A percentile compares a stretch with the other conserved stretches of the same genome.
Conservation (phyloP, 2,329 filamentous ascomycete species). For the Neodidymelliopsis sp. region DNA sequence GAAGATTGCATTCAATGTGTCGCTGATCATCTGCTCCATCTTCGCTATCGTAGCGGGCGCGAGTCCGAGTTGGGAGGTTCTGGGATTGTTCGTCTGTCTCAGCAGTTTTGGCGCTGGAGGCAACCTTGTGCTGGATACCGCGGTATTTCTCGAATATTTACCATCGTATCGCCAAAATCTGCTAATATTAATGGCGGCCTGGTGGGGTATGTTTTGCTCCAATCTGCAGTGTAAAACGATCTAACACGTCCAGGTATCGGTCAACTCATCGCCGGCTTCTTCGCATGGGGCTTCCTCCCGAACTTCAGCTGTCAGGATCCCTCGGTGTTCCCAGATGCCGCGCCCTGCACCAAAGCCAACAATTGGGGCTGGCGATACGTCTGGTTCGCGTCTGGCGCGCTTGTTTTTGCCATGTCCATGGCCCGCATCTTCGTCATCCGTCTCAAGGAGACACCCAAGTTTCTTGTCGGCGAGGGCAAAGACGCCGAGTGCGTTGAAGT, state of each 20-base stretch:
- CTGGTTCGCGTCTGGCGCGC: slow-evolving; percentile 60
- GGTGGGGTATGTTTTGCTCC: slow-evolving; percentile 54
- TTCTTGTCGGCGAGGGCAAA: slow-evolving; percentile 61
- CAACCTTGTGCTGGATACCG: slow-evolving; percentile 69
- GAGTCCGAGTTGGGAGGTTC: slow-evolving; percentile 69
- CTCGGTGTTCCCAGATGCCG: slow-evolving; percentile 43
- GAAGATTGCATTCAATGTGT: slow-evolving; percentile 72
- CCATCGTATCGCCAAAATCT: slow-evolving; percentile 69
- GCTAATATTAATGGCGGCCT: slow-evolving; percentile 67
- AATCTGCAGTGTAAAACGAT: not conserved
- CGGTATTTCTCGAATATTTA: slow-evolving; percentile 65
- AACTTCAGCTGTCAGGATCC: slow-evolving; percentile 57
- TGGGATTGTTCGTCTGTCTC: slow-evolving; percentile 70
- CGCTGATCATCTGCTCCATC: slow-evolving; percentile 67
- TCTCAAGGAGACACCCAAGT: slow-evolving; percentile 65
- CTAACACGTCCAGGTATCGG: slow-evolving; percentile 50
- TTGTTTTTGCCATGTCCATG: slow-evolving; percentile 63
- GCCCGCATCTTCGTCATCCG: slow-evolving; percentile 62
- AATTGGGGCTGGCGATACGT: slow-evolving; percentile 67
- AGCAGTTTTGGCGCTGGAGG: slow-evolving; percentile 70
- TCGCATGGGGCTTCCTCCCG: slow-evolving; percentile 62
- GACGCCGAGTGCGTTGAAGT: slow-evolving; percentile 61
- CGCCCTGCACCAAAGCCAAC: slow-evolving; percentile 58
- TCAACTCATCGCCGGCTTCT: slow-evolving; percentile 60
- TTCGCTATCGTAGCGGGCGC: slow-evolving; percentile 71